Base-by-base conservation (phyloP, 2,329 filamentous ascomycete species). In the Beauveria rudraprayagi region DNA sequence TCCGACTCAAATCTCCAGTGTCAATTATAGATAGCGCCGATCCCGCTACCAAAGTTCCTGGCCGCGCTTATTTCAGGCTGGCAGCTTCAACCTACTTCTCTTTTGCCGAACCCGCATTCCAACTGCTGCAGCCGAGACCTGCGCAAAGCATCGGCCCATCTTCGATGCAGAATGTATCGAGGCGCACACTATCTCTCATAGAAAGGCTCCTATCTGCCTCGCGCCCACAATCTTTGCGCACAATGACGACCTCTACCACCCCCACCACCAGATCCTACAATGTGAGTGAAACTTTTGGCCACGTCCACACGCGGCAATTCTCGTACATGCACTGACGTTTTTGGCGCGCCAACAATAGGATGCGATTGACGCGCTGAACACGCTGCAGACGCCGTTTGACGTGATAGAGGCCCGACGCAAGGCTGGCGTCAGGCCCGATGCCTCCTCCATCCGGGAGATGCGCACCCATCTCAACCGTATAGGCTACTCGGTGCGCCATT, bases 321-420 rank as follows among this genome's bases (percentile, higher is more conserved):
- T 22, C 17, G 34, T 24, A 10, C 19, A 19, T 10, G 17, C 8
- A 17, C 46, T 30, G 28, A 37, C 30, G 3, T 26, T 22, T 22
- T 22, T 40, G 5, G 59, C 48, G 11, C 43, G 17, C 17, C 26
- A 5, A 30, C 26, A 8, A 30, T 28, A 96, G 91, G 91, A 94
- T 72, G 94, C 93, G 53, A 86, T 97, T 65, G 80, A 86, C 66
- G 85, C 89, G 44, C 83, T 97, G 70, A 97, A 97, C 74, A 89
- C 90, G 50, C 85, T 97, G 56, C 94, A 99, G 74, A 91, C 90
- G 47, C 95, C 96, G 57, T 93, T 88, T 71, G 84, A 88, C 54
- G 83, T 91, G 56, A 83, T 97, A 19, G 86, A 96, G 71, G 86
- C 88, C 56, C 86, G 94, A 56, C 83, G 86, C 60, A 90, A 90